phyloP scores from a whole-genome alignment of 202 grass and related monocot genomes.

The Miscanthus sacchariflorus region DNA sequence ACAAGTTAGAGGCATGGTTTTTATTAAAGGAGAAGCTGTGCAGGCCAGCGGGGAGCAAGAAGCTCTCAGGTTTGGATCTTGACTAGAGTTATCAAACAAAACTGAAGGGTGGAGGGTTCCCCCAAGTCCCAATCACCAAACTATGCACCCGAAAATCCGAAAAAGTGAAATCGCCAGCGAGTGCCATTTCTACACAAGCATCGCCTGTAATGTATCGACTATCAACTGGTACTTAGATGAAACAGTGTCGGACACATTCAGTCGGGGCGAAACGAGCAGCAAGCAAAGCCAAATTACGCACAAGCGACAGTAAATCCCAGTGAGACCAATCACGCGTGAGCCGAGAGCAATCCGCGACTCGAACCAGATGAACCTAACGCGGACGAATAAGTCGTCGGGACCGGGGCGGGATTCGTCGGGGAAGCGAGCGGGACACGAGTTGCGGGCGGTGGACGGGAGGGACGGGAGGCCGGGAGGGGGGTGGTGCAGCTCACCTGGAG shows the following conservation, averaged over 20 bases:
- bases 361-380: not conserved
- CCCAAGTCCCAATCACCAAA: not conserved
- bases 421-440: not conserved
- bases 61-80: not conserved
- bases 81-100: not conserved
- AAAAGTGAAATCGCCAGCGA: not conserved
- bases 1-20: not conserved
- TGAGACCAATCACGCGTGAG: not conserved
- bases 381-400: too few relatives aligned
- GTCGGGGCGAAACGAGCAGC: not conserved
- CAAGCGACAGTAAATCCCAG: not conserved
- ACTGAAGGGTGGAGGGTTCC: not conserved
- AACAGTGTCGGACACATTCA: not conserved
- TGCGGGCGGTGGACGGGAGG: not conserved
- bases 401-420: not conserved
- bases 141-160: too few relatives aligned
- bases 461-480: too few relatives aligned
- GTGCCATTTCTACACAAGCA: conserved; percentile 6
- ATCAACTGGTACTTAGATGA: not conserved
- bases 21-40: not conserved
- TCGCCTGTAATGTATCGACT: not conserved
- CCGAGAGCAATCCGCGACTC: not conserved
- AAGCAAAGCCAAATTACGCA: not conserved
- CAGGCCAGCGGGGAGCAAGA: not conserved
- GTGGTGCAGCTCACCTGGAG: conserved; percentile 57